Evolutionary conservation across 176 grass and related monocot genomes (phyloP), one percentile per base, ranked within the genome.

Genomic region (Secale cereale): DNA sequence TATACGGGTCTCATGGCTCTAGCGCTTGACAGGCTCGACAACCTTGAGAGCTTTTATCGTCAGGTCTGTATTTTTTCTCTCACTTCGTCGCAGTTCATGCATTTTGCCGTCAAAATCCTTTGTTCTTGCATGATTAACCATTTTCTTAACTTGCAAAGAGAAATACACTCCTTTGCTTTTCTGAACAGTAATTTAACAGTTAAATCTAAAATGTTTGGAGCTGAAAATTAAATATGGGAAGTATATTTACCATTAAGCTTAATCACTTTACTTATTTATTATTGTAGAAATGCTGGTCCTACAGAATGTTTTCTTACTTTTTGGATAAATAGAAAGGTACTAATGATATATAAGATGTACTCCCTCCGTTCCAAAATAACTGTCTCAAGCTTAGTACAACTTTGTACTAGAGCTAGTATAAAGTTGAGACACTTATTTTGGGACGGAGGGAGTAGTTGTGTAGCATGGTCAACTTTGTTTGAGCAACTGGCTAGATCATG

Each of bases 31-130:
- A 92, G 90, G 84, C 94, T 99, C 16, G 88, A 89, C 41, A 89
- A 59, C 79, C 84, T 99, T 2, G 97, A 99, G 82, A 81, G 78
- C 70, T 92, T 99, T 86, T 86, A 94, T 76, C 85, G 84, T n/a
- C 82, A 99, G 88, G 97, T 98, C 70, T 52, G 76, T 63, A 79
- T 70, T 73, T 85, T 85, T 75, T 16, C 19, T 41, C 43, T 16
- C 19, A 32, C 43, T 46, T 54, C 70, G 6, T 80, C 16, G 3
- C 46, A 12, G 28, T 33, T 16, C 39, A 30, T 82, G 36, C 69
- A 59, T 52, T 20, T 3, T 32, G 6, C 46, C 4, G 5, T 60
- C 32, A 22, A 72, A 39, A 65, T 22, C 68, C 68, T n/a, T 40
- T 61, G 39, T 66, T 74, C 32, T 6, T 6, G 69, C 40, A 15